These are phyloP conservation scores for Macrophomina tecta DNA, from an alignment of 2,329 filamentous ascomycete species.

Conservation along the genomic window DNA sequence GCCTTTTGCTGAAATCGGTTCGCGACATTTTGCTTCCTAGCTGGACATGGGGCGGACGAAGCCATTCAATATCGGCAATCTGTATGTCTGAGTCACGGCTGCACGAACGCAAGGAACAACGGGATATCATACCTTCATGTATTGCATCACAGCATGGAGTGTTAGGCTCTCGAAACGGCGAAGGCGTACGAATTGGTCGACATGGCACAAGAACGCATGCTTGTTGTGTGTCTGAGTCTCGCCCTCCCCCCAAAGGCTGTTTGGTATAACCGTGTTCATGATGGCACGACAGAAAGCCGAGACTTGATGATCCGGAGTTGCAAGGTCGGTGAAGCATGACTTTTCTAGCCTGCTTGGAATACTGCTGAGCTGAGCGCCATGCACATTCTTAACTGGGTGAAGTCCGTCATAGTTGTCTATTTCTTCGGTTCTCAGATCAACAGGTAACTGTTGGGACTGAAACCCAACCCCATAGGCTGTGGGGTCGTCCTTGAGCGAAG, in stretches of 20 bases:
- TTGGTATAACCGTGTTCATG: slow-evolving; percentile 74
- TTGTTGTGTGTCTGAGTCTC: slow-evolving; percentile 65
- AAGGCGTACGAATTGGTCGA: slow-evolving; percentile 79
- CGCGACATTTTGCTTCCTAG: slow-evolving; percentile 66
- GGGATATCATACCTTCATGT: slow-evolving; percentile 66
- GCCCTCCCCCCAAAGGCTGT: slow-evolving; percentile 73
- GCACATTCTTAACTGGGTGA: neutral
- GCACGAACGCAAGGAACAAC: neutral
- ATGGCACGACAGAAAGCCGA: slow-evolving; percentile 87
- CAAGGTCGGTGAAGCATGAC: slow-evolving; percentile 65
- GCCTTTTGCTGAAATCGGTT: slow-evolving; percentile 76
- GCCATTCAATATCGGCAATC: slow-evolving; percentile 75
- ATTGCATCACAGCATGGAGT: slow-evolving; percentile 78
- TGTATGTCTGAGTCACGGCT: slow-evolving; percentile 46
- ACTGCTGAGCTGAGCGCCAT: neutral
- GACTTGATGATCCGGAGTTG: slow-evolving; percentile 71
- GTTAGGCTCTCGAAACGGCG: slow-evolving; percentile 82
- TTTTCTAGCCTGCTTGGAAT: neutral
- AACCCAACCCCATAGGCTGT: neutral
- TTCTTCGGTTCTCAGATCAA: neutral
- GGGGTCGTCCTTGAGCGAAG: neutral
- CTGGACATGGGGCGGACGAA: slow-evolving; percentile 54
- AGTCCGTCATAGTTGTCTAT: neutral
- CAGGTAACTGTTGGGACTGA: neutral
- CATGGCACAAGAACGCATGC: slow-evolving; percentile 63